phyloP scores from a whole-genome alignment of 1,284 basidiomycete genomes.

The Uromyces viciae-fabae region DNA sequence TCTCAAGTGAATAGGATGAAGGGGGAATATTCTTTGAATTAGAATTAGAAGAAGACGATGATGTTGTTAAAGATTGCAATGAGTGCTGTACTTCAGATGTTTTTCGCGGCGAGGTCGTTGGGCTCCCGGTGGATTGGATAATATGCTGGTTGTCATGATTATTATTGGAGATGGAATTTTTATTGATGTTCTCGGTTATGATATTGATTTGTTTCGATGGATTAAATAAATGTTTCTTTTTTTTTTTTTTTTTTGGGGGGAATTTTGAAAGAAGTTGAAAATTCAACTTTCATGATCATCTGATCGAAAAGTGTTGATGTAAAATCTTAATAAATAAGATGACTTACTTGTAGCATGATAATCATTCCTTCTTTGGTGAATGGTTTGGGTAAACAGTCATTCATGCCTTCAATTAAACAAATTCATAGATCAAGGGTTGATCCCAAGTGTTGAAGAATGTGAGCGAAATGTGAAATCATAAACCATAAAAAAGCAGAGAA shows the following conservation, averaged over 20 bases:
- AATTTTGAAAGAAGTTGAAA: background rate
- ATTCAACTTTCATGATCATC: background rate
- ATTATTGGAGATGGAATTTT: background rate
- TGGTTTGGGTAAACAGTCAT: slow-evolving; percentile 93
- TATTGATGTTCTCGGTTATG: background rate
- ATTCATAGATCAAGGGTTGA: background rate
- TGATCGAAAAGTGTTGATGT: background rate
- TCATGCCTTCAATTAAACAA: slow-evolving; percentile 67
- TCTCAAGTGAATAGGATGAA: too few relatives aligned
- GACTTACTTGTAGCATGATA: slow-evolving; percentile 65
- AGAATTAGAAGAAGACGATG: too few relatives aligned
- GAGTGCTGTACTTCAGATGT: too few relatives aligned
- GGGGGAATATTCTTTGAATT: too few relatives aligned
- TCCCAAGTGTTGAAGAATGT: slow-evolving; percentile 46
- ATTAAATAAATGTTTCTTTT: slow-evolving; percentile 33
- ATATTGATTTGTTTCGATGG: background rate
- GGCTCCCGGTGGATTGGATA: too few relatives aligned
- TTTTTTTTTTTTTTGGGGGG: background rate
- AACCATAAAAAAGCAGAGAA: background rate
- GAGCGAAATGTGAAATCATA: background rate
- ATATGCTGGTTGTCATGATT: too few relatives aligned
- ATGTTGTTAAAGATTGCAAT: too few relatives aligned
- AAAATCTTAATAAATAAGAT: background rate
- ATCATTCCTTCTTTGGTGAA: slow-evolving; percentile 88
- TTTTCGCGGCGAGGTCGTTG: too few relatives aligned